Evolutionary conservation across 2,329 filamentous ascomycete species (phyloP), one percentile per base, ranked within the genome.

Genomic region (Paracorniculantispora psalliotae): DNA sequence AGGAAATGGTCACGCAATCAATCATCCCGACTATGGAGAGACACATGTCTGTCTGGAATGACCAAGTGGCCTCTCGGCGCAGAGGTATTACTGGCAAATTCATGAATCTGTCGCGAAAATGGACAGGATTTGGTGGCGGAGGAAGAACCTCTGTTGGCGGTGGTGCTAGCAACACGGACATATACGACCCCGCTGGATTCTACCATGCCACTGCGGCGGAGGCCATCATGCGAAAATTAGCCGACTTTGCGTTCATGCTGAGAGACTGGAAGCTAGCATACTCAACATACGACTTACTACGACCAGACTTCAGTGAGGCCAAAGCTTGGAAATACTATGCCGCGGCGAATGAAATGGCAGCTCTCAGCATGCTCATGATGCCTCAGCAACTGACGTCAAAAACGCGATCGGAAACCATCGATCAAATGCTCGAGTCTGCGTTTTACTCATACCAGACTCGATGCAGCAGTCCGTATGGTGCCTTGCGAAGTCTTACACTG

Each of bases 301-400:
- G 91, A 56, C 84, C 87, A 8, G 96, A 99, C 71, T 99, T 93
- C 72, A 87, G 86, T 68, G 94, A 94, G 69, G 92, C 97, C 71
- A 97, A 97, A 72, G 96, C 94, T 1, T 99, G 94, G 94, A 91
- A 86, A 66, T 90, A 97, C 68, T 91, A 97, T 70, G 94, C 94
- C 0, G 93, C 90, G 3, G 89, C 90, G 1, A 93, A 96, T 71
- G 94, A 99, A 77, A 97, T 99, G 93, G 88, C 90, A 30, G 92
- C 91, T 5, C 77, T 97, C 13, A 91, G 90, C 67, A 84, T 91
- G 43, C 82, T 99, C 35, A 81, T 99, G 61, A 87, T 88, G 67
- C 86, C 90, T 0, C 84, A 89, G 61, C 81, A 82, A 17, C 78
- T 89, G 62, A 86, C 85, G 2, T 86, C 88, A 15, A 96, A 92